Evolutionary conservation across 768 basidiomycete genomes (phyloP).

Genomic region (Cystobasidium onofrii): DNA sequence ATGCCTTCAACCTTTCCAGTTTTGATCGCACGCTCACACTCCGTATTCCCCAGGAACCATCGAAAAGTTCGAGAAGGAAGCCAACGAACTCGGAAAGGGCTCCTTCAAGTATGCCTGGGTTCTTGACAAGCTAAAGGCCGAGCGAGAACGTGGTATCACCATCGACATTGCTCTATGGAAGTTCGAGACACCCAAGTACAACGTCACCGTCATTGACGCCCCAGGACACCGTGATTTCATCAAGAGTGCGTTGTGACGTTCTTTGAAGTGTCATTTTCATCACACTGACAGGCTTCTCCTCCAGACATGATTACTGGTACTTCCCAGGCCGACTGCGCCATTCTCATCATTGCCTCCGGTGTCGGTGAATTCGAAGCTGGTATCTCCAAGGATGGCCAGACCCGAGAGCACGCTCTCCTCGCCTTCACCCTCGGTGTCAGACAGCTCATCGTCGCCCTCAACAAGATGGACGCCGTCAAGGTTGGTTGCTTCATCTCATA

Average conservation of each 20-base stretch:
- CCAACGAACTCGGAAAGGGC: constrained; percentile 98
- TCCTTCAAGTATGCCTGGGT: constrained; percentile 75
- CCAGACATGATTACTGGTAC: constrained; percentile 78
- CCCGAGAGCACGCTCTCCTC: constrained; percentile 98
- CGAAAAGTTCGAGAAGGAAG: constrained; percentile 98
- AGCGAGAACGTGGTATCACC: constrained; percentile 99
- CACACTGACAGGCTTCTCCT: not conserved
- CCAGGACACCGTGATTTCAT: constrained; percentile 99
- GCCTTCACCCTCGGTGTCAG: constrained; percentile 99
- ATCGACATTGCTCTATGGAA: constrained; percentile 99
- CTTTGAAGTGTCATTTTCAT: too few relatives aligned
- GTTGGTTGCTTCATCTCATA: constrained; percentile 15
- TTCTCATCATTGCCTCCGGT: constrained; percentile 98
- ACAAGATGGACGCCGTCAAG: constrained; percentile 99
- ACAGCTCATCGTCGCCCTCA: constrained; percentile 99
- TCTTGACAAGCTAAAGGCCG: constrained; percentile 98
- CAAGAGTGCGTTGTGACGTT: constrained; percentile 38
- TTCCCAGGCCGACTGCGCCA: constrained; percentile 98
- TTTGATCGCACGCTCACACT: not conserved
- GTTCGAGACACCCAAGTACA: constrained; percentile 94
- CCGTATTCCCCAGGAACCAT: constrained; percentile 26
- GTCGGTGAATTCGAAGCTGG: constrained; percentile 99
- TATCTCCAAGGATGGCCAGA: constrained; percentile 99
- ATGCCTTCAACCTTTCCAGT: not conserved
- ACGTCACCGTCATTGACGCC: constrained; percentile 75